phyloP scores from a whole-genome alignment of 169 alveolate genomes.

The Theileria equi region DNA sequence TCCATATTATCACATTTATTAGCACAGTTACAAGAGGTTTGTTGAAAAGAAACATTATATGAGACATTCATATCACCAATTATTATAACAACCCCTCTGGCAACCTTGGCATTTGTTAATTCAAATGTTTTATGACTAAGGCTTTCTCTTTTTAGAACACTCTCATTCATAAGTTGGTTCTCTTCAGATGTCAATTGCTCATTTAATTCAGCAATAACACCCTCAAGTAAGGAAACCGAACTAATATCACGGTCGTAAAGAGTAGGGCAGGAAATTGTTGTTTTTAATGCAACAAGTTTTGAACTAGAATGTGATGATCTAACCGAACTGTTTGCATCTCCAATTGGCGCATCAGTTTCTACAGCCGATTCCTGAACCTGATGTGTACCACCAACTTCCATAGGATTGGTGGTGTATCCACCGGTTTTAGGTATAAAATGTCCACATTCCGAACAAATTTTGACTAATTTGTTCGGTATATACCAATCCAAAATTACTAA shows the following conservation, averaged over 20 bases:
- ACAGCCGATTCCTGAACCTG: background rate
- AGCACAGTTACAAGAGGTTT: conserved; percentile 24
- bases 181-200: background rate
- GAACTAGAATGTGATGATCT: too few relatives aligned
- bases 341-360: background rate
- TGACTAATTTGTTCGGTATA: conserved; percentile 42
- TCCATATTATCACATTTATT: background rate
- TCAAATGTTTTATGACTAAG: background rate
- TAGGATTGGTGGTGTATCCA: background rate
- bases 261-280: too few relatives aligned
- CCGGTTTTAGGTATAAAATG: background rate
- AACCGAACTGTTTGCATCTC: too few relatives aligned
- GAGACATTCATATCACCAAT: conserved; percentile 52
- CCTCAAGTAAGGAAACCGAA: background rate
- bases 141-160: background rate
- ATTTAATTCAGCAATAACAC: background rate
- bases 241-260: too few relatives aligned
- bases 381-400: background rate
- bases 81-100: conserved; percentile 53
- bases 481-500: conserved; percentile 57
- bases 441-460: conserved; percentile 36
- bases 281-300: too few relatives aligned
- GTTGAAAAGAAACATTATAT: conserved; percentile 46
- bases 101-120: conserved; percentile 28
- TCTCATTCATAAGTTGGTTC: background rate